Conservation (phyloP, 2,329 filamentous ascomycete genomes). For the Aspergillus sp. region DNA sequence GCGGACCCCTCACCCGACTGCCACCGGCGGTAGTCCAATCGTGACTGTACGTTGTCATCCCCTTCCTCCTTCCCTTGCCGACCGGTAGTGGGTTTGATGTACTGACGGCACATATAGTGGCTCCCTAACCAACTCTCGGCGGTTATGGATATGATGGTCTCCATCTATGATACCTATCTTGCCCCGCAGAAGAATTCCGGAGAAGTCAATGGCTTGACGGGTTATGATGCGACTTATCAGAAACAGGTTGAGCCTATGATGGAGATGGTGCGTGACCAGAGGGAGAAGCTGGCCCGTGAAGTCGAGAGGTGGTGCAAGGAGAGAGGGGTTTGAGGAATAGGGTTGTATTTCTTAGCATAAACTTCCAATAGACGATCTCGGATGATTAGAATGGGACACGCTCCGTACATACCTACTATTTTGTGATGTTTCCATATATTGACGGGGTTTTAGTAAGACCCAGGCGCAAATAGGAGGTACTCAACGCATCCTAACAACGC, state of each 20-base stretch:
- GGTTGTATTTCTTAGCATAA: too few species aligned
- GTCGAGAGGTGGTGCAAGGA: constrained; percentile 47
- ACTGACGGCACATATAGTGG: constrained; percentile 30
- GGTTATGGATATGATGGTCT: constrained; percentile 50
- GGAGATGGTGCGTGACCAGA: constrained; percentile 33
- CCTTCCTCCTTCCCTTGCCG: not conserved
- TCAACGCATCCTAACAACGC: too few species aligned
- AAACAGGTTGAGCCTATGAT: constrained; percentile 40
- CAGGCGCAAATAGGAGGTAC: too few species aligned
- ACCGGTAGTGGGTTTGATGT: too few species aligned
- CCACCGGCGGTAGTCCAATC: constrained; percentile 49
- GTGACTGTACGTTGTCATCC: constrained; percentile 37
- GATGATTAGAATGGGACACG: too few species aligned
- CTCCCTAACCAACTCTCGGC: constrained; percentile 48
- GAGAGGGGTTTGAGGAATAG: constrained; percentile 34
- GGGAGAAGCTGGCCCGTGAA: constrained; percentile 36
- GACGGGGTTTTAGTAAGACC: too few species aligned
- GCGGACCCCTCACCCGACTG: constrained; percentile 45
- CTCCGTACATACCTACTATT: too few species aligned
- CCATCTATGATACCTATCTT: constrained; percentile 40
- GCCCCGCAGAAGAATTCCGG: constrained; percentile 28
- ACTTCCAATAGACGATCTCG: too few species aligned
- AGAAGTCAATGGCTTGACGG: constrained; percentile 19
- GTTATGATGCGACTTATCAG: constrained; percentile 22
- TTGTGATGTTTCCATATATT: not conserved